phyloP scores from a whole-genome alignment of 2,329 filamentous ascomycete genomes.

The Teratosphaeriaceae sp. region DNA sequence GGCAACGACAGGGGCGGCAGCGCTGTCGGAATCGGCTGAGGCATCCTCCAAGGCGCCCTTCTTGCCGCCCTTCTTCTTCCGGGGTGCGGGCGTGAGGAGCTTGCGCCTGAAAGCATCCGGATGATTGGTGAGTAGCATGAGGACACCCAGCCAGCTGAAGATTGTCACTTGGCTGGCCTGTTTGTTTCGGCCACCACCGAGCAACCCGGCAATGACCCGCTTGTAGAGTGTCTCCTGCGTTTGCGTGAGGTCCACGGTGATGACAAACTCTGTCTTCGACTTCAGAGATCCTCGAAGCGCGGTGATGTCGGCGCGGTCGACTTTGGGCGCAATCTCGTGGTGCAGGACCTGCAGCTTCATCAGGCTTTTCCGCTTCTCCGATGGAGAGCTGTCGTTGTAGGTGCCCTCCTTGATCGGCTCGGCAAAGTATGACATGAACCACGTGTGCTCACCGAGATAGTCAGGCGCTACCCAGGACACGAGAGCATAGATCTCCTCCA shows the following conservation, averaged over 20 bases:
- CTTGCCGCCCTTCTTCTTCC: constrained; percentile 8
- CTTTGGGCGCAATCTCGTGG: constrained; percentile 66
- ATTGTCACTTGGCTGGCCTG: constrained; percentile 38
- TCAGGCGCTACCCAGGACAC: constrained; percentile 79
- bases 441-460: constrained; percentile 61
- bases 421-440: constrained; percentile 66
- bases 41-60: constrained; percentile 1
- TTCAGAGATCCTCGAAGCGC: constrained; percentile 62
- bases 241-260: constrained; percentile 63
- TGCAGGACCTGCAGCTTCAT: constrained; percentile 66
- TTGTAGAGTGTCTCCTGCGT: constrained; percentile 60
- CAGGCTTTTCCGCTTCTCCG: constrained; percentile 53
- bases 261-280: constrained; percentile 72
- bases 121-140: constrained; percentile 54
- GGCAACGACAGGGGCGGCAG: not conserved
- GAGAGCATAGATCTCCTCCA: constrained; percentile 79
- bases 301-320: constrained; percentile 66
- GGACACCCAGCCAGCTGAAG: constrained; percentile 49
- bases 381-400: constrained; percentile 53
- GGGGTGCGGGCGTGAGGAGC: constrained; percentile 34
- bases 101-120: constrained; percentile 48
- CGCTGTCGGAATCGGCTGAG: constrained; percentile 3
- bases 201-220: constrained; percentile 41
- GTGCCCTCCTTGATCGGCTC: constrained; percentile 68
- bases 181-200: constrained; percentile 25